Conservation (phyloP, 2,329 filamentous ascomycete species). For the Tolypocladium nubicola region DNA sequence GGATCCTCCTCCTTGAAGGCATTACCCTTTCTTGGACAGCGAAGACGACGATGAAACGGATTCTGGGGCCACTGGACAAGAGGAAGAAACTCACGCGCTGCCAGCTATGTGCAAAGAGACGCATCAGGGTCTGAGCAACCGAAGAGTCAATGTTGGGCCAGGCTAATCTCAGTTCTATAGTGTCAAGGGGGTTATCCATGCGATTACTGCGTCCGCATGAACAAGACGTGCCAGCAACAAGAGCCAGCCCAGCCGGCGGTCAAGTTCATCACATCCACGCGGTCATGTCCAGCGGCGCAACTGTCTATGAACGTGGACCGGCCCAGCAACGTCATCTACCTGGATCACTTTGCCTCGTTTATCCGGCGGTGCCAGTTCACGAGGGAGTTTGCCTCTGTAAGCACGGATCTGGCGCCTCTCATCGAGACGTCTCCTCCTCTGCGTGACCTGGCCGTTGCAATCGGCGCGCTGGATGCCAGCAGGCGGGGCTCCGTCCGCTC, state of each 20-base stretch:
- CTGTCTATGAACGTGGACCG: background rate
- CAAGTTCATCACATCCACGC: background rate
- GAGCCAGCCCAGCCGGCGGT: background rate
- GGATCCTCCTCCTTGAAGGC: too few species aligned
- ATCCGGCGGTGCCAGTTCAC: constrained; percentile 12
- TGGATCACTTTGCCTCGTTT: constrained; percentile 8
- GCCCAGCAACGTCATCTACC: background rate
- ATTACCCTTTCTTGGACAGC: too few species aligned
- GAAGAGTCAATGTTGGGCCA: background rate
- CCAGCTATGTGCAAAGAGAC: constrained; percentile 13
- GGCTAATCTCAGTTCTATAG: background rate
- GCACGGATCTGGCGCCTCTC: constrained; percentile 7
- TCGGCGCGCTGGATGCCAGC: constrained; percentile 16
- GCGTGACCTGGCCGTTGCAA: constrained; percentile 8
- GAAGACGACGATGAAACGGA: constrained; percentile 2
- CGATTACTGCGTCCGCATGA: constrained; percentile 13
- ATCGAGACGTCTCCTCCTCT: constrained; percentile 8
- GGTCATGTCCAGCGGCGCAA: background rate
- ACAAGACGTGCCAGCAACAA: constrained; percentile 12
- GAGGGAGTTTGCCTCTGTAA: constrained; percentile 1
- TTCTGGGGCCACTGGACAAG: constrained; percentile 15
- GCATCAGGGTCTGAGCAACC: constrained; percentile 12
- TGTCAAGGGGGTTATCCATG: constrained; percentile 15
- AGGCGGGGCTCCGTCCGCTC: constrained; percentile 3
- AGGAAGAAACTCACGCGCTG: constrained; percentile 13